Conservation (phyloP, 1,139 yeast species). For the Geotrichum siamense region DNA sequence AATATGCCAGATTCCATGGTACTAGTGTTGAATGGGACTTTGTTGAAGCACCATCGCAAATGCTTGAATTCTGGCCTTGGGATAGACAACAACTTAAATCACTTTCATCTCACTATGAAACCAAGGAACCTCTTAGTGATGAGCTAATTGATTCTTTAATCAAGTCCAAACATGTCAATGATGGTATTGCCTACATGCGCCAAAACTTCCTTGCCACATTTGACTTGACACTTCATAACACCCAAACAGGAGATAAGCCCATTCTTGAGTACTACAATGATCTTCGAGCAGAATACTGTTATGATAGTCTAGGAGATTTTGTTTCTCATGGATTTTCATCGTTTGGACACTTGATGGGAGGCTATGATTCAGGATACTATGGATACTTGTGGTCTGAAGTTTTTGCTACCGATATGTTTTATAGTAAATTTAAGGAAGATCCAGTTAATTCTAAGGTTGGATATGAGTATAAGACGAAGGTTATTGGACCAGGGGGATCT, state of each 20-base stretch:
- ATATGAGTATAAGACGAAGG: slow-evolving; percentile 57
- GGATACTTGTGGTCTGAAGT: slow-evolving; percentile 84
- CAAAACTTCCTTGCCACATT: slow-evolving; percentile 73
- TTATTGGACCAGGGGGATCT: slow-evolving; percentile 67
- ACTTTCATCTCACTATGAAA: slow-evolving; percentile 57
- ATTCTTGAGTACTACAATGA: slow-evolving; percentile 55
- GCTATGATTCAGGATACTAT: slow-evolving; percentile 80
- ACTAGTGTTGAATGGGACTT: slow-evolving; percentile 75
- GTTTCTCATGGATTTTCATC: slow-evolving; percentile 62
- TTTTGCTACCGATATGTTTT: slow-evolving; percentile 76
- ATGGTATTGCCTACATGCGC: slow-evolving; percentile 61
- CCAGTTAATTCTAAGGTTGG: slow-evolving; percentile 63
- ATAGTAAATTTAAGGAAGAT: slow-evolving; percentile 57
- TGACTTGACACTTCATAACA: slow-evolving; percentile 64
- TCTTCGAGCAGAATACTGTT: slow-evolving; percentile 50
- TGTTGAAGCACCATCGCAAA: slow-evolving; percentile 85
- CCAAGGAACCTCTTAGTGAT: slow-evolving; percentile 52
- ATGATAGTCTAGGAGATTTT: slow-evolving; percentile 46
- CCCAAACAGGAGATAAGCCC: slow-evolving; percentile 41
- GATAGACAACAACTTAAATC: slow-evolving; percentile 49
- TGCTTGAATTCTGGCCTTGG: slow-evolving; percentile 90
- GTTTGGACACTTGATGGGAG: slow-evolving; percentile 78
- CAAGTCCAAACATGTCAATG: slow-evolving; percentile 65
- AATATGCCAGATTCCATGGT: slow-evolving; percentile 63
- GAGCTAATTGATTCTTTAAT: slow-evolving; percentile 54